These are phyloP conservation scores for Hansenula lynferdii DNA, from an alignment of 1,139 yeast genomes.

Conservation along the genomic window DNA sequence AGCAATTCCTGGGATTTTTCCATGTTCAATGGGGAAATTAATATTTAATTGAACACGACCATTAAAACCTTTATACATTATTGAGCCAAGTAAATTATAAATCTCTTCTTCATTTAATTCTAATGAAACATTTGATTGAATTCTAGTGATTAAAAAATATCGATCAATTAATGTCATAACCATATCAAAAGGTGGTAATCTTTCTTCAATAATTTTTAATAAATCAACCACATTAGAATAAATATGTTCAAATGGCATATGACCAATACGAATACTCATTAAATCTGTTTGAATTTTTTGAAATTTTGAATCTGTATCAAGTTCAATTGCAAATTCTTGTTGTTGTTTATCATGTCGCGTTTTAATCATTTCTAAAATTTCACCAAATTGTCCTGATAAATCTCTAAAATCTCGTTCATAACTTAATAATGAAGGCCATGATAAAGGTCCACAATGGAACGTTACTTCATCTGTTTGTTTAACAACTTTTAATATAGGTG, in stretches of 20 bases:
- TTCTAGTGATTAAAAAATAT: neutral
- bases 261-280: neutral
- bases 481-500: neutral
- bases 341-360: neutral
- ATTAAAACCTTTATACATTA: neutral
- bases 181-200: slow-evolving; percentile 1
- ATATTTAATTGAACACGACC: neutral
- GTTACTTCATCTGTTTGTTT: neutral
- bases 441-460: slow-evolving; percentile 1
- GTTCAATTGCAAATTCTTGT: neutral
- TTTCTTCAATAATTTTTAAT: neutral
- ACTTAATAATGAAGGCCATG: neutral
- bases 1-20: neutral
- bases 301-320: neutral
- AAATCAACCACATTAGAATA: neutral
- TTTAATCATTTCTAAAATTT: neutral
- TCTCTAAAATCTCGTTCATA: neutral
- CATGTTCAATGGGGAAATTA: neutral
- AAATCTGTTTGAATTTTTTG: neutral
- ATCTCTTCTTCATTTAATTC: neutral
- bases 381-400: neutral
- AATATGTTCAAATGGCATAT: neutral
- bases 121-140: neutral
- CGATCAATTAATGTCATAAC: slow-evolving; percentile 1
- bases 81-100: neutral